Conservation (phyloP, 306 rosid genomes). For the Argentina anserina region DNA sequence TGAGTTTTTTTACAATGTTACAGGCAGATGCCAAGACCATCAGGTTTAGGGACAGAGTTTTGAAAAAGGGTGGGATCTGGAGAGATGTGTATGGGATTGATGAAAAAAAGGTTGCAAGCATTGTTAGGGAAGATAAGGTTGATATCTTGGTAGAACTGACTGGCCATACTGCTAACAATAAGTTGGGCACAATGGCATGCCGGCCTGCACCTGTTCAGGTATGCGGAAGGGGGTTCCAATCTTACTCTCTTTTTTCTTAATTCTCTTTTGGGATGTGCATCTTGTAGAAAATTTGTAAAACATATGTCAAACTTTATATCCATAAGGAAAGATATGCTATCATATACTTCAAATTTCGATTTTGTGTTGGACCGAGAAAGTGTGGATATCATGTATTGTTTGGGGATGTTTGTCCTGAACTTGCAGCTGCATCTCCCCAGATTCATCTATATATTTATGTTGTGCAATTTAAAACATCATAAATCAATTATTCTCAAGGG, state of each 20-base stretch:
- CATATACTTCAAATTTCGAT: neutral
- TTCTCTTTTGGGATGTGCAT: neutral
- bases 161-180: slow-evolving; percentile 97
- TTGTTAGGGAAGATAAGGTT: slow-evolving; percentile 87
- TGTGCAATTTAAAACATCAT: neutral
- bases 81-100: slow-evolving; percentile 90
- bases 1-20: slow-evolving; percentile 31
- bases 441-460: neutral
- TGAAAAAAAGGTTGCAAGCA: slow-evolving; percentile 85
- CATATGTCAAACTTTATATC: neutral
- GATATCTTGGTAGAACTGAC: slow-evolving; percentile 97
- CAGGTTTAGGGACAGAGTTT: slow-evolving; percentile 78
- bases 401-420: neutral
- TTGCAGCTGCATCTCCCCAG: neutral
- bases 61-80: slow-evolving; percentile 87
- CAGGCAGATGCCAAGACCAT: slow-evolving; percentile 97
- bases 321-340: neutral
- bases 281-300: neutral
- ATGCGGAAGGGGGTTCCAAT: slow-evolving; percentile 14
- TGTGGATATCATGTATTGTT: neutral
- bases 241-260: neutral
- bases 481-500: neutral
- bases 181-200: slow-evolving; percentile 97
- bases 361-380: neutral
- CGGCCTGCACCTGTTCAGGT: slow-evolving; percentile 96